Percentiles rank a stretch among this genome's conserved stretches.
Evolutionary conservation across 2,329 filamentous ascomycete genomes (phyloP).

Genomic region (Dactylella cylindrospora): DNA sequence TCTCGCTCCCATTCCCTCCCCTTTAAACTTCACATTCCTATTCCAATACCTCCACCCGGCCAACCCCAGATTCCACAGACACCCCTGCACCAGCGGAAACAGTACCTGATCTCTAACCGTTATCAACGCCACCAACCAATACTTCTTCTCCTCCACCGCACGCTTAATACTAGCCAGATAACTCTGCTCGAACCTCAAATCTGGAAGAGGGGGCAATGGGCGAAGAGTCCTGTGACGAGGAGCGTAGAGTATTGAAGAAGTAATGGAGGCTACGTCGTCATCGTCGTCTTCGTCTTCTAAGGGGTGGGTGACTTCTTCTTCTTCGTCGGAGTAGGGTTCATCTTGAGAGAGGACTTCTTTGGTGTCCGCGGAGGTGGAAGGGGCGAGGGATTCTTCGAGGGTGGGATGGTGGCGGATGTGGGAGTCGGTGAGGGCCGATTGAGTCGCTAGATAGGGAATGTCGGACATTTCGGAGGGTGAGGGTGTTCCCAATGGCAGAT

Average conservation of each 20-base stretch:
- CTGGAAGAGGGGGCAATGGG: slow-evolving; percentile 71
- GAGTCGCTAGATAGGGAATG: slow-evolving; percentile 22
- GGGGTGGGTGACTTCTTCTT: slow-evolving; percentile 7
- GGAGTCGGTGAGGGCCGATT: slow-evolving; percentile 28
- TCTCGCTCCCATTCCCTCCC: slow-evolving; percentile 72
- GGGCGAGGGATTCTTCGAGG: slow-evolving; percentile 31
- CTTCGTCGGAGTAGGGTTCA: slow-evolving; percentile 19
- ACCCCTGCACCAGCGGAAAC: slow-evolving; percentile 82
- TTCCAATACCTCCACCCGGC: slow-evolving; percentile 93
- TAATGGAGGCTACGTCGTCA: slow-evolving; percentile 67
- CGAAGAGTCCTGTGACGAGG: slow-evolving; percentile 56
- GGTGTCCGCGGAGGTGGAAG: slow-evolving; percentile 36
- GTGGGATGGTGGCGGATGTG: slow-evolving; percentile 27
- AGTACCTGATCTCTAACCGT: slow-evolving; percentile 87
- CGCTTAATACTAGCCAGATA: slow-evolving; percentile 78
- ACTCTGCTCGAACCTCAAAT: slow-evolving; percentile 96
- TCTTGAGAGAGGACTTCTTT: slow-evolving; percentile 24
- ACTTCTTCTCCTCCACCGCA: slow-evolving; percentile 68
- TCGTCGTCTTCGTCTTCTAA: slow-evolving; percentile 56
- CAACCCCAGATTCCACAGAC: slow-evolving; percentile 82
- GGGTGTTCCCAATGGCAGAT: slow-evolving; percentile 10
- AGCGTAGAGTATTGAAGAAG: slow-evolving; percentile 64
- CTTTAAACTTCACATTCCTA: slow-evolving; percentile 71
- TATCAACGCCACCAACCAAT: slow-evolving; percentile 78
- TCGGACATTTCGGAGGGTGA: slow-evolving; percentile 25